phyloP scores from a whole-genome alignment of 2,329 filamentous ascomycete genomes.

The Pseudogymnoascus sp. region DNA sequence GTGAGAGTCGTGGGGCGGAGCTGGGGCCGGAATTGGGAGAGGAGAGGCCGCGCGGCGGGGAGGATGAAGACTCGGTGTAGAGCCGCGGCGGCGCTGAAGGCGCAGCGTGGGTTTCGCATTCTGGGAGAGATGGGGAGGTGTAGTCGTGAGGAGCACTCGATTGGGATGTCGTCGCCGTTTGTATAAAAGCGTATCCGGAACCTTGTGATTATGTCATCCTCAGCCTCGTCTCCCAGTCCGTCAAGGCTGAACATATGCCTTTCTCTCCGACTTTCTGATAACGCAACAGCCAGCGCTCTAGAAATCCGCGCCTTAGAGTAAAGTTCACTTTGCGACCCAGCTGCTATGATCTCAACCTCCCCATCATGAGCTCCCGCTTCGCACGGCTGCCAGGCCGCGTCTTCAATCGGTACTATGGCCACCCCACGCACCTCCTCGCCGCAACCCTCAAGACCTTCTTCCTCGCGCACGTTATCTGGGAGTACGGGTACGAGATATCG shows the following conservation, averaged over 20 bases:
- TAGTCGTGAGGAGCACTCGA: neutral
- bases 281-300: neutral
- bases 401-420: constrained; percentile 16
- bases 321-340: neutral
- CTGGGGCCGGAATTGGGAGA: constrained; percentile 18
- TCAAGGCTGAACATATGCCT: neutral
- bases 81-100: constrained; percentile 38
- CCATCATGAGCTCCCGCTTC: neutral
- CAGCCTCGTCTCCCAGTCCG: neutral
- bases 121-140: neutral
- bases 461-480: constrained; percentile 42
- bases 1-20: constrained; percentile 5
- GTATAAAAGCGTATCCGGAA: neutral
- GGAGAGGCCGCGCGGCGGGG: constrained; percentile 26
- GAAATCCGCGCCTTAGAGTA: neutral
- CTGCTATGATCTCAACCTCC: neutral
- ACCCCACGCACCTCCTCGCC: constrained; percentile 32
- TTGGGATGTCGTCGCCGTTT: neutral
- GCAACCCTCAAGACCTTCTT: constrained; percentile 40
- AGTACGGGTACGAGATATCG: constrained; percentile 55
- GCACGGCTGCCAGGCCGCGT: neutral
- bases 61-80: constrained; percentile 41
- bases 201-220: neutral
- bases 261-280: neutral
- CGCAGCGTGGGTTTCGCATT: constrained; percentile 22